These are phyloP conservation scores for Exserohilum turcica DNA, from an alignment of 2,329 filamentous ascomycete genomes.

Conservation along the genomic window DNA sequence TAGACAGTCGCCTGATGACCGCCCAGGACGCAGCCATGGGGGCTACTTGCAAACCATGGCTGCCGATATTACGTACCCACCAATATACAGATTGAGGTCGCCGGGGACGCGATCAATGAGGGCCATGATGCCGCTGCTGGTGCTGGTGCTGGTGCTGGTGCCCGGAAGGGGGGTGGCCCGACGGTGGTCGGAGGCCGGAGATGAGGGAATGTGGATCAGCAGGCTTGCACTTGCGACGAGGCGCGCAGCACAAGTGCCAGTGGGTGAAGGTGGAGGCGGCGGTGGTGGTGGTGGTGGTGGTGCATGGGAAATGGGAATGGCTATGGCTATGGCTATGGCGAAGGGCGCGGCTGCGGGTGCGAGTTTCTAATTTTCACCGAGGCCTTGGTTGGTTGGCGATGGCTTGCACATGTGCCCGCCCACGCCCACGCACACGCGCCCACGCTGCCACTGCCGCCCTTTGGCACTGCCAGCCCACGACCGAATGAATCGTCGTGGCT, in stretches of 20 bases:
- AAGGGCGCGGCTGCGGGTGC: conserved; percentile 6
- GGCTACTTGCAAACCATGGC: conserved; percentile 22
- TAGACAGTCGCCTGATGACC: conserved; percentile 26
- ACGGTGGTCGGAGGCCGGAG: conserved; percentile 25
- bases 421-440: too few relatives aligned
- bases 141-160: too few relatives aligned
- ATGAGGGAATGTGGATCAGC: conserved; percentile 20
- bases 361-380: conserved; percentile 35
- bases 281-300: conserved; percentile 1
- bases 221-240: not conserved
- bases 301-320: conserved; percentile 17
- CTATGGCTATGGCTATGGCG: too few relatives aligned
- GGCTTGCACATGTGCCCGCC: conserved; percentile 1
- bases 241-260: conserved; percentile 17
- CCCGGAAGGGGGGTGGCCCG: conserved; percentile 12
- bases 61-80: conserved; percentile 65
- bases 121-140: conserved; percentile 62
- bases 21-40: conserved; percentile 16
- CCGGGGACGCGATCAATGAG: conserved; percentile 70
- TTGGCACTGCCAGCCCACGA: not conserved
- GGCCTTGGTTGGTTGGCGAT: conserved; percentile 17
- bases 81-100: conserved; percentile 74
- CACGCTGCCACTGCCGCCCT: conserved; percentile 13
- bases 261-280: conserved; percentile 8
- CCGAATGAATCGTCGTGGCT: not conserved